Evolutionary conservation across 331 rosid species (phyloP).

Genomic region (Malus hybrid): DNA sequence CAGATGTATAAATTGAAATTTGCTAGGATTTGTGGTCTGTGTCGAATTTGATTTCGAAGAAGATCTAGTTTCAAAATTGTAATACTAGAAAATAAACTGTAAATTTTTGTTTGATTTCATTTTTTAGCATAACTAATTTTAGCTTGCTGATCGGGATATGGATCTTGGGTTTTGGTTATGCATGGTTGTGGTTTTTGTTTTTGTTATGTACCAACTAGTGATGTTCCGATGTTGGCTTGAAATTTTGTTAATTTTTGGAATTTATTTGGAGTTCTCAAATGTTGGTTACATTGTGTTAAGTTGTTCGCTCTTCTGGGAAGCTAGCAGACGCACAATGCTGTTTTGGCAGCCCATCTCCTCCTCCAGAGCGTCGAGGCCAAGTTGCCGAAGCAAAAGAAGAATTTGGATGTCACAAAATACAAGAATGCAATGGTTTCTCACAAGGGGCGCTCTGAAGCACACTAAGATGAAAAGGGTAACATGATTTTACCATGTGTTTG

Average conservation of each 20-base stretch:
- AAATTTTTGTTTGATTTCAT: too few relatives aligned
- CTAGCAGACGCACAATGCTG: constrained; percentile 60
- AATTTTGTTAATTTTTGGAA: not conserved
- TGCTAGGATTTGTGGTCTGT: too few relatives aligned
- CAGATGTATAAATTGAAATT: too few relatives aligned
- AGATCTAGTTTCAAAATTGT: too few relatives aligned
- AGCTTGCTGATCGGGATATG: too few relatives aligned
- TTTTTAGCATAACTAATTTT: too few relatives aligned
- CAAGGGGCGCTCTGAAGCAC: constrained; percentile 53
- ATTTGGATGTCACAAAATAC: constrained; percentile 52
- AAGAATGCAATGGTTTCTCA: constrained; percentile 73
- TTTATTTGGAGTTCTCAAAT: not conserved
- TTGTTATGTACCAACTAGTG: too few relatives aligned
- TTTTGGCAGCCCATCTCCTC: constrained; percentile 62
- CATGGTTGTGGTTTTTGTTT: too few relatives aligned
- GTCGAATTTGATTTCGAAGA: too few relatives aligned
- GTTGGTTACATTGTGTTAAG: not conserved
- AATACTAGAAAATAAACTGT: too few relatives aligned
- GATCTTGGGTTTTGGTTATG: too few relatives aligned
- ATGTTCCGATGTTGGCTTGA: not conserved
- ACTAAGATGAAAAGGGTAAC: constrained; percentile 50
- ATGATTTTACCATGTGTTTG: not conserved
- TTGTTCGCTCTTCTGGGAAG: not conserved
- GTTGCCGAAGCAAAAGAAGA: constrained; percentile 76
- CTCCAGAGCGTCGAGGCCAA: constrained; percentile 60